These are phyloP conservation scores for Hamamelis virginiana DNA, from an alignment of 164 flowering plant species.

Conservation along the genomic window DNA sequence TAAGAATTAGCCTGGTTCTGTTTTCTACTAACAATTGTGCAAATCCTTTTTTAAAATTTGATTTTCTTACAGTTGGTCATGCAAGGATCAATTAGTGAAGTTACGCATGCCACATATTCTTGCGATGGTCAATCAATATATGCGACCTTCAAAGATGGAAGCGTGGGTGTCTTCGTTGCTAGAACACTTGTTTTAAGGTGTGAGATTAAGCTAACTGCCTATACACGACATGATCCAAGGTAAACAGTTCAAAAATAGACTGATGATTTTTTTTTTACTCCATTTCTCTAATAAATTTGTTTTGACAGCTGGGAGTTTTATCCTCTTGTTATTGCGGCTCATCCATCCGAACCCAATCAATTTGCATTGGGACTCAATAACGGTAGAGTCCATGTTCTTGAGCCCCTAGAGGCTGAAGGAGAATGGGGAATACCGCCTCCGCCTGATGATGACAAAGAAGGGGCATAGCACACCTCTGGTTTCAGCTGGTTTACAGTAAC, in stretches of 20 bases:
- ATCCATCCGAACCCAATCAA: conserved; percentile 80
- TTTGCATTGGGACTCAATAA: conserved; percentile 80
- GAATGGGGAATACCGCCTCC: conserved; percentile 88
- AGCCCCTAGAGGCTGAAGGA: conserved; percentile 81
- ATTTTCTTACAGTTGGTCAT: conserved; percentile 59
- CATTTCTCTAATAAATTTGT: background rate
- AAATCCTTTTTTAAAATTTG: background rate
- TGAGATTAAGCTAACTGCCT: conserved; percentile 62
- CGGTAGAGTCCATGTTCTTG: conserved; percentile 79
- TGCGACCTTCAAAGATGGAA: conserved; percentile 79
- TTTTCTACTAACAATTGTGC: background rate
- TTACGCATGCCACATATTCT: conserved; percentile 86
- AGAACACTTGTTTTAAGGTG: conserved; percentile 65
- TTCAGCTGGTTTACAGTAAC: conserved; percentile 50
- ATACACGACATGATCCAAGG: conserved; percentile 70
- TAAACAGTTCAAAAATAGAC: conserved; percentile 9
- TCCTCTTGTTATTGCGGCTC: conserved; percentile 79
- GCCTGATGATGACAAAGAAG: conserved; percentile 57
- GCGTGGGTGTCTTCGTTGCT: conserved; percentile 62
- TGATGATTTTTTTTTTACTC: background rate
- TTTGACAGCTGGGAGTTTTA: conserved; percentile 56
- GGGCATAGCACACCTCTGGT: conserved; percentile 51
- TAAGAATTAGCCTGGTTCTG: background rate
- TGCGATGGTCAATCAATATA: conserved; percentile 88
- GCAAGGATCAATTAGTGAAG: conserved; percentile 60